phyloP scores from a whole-genome alignment of 2,329 filamentous ascomycete species.

The Lachnellula cervina region DNA sequence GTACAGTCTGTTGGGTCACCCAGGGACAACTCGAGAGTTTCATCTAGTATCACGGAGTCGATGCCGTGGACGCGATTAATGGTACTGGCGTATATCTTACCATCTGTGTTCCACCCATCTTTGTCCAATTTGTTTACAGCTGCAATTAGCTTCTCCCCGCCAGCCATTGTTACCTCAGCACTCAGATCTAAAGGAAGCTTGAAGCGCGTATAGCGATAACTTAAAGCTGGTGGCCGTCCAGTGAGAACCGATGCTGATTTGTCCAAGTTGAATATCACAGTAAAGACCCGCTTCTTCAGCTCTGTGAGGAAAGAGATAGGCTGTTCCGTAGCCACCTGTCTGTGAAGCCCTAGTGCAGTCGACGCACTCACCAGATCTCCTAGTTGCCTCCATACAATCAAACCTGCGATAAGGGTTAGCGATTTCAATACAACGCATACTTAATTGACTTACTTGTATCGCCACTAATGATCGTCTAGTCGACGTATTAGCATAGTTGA shows the following conservation, averaged over 20 bases:
- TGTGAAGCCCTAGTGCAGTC: slow-evolving; percentile 28
- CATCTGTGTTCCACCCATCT: slow-evolving; percentile 48
- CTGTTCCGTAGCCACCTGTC: slow-evolving; percentile 16
- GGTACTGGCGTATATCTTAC: slow-evolving; percentile 40
- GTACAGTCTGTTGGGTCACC: slow-evolving; percentile 21
- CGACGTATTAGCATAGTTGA: too few species aligned
- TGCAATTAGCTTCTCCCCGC: slow-evolving; percentile 34
- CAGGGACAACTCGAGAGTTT: slow-evolving; percentile 52
- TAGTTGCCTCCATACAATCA: slow-evolving; percentile 36
- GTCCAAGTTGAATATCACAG: slow-evolving; percentile 40
- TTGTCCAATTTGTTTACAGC: slow-evolving; percentile 40
- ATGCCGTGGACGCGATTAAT: slow-evolving; percentile 42
- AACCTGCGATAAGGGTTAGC: slow-evolving; percentile 24
- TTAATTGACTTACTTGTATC: slow-evolving; percentile 35
- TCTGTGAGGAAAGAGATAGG: slow-evolving; percentile 33
- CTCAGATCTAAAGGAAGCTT: slow-evolving; percentile 50
- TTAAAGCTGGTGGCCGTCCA: slow-evolving; percentile 49
- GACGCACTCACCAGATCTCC: slow-evolving; percentile 34
- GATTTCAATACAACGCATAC: background rate
- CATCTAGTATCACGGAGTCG: slow-evolving; percentile 49
- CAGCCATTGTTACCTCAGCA: slow-evolving; percentile 45
- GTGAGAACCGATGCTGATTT: slow-evolving; percentile 48
- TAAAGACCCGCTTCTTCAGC: slow-evolving; percentile 33
- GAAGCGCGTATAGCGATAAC: slow-evolving; percentile 48
- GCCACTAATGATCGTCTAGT: slow-evolving; percentile 34